Percentiles rank a stretch among this genome's conserved stretches.
Conservation (phyloP, 1,139 yeast genomes). For the Geotrichum aggregatum region DNA sequence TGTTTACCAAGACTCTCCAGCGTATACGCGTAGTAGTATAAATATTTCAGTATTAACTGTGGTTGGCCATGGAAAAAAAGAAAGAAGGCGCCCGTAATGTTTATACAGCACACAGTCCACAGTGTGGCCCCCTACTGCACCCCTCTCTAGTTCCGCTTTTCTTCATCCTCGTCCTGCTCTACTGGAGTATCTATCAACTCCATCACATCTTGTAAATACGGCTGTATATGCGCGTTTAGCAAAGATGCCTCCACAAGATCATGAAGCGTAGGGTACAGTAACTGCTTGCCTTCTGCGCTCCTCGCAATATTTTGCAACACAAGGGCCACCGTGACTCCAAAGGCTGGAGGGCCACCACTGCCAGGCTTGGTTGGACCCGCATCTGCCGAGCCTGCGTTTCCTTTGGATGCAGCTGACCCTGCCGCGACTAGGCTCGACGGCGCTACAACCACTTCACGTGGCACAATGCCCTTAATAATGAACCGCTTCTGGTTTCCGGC, state of each 20-base stretch:
- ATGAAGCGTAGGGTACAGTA: constrained; percentile 29
- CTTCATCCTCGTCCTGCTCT: constrained; percentile 4
- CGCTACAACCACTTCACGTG: constrained; percentile 40
- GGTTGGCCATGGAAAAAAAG: too few species aligned
- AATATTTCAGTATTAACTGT: too few species aligned
- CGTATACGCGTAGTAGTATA: too few species aligned
- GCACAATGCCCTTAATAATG: constrained; percentile 85
- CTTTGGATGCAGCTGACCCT: neutral
- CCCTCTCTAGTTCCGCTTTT: neutral
- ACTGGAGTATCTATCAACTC: constrained; percentile 13
- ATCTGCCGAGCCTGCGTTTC: neutral
- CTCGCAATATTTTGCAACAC: constrained; percentile 41
- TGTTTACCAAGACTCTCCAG: too few species aligned
- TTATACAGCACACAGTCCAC: too few species aligned
- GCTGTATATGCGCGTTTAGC: constrained; percentile 28
- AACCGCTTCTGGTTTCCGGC: constrained; percentile 68
- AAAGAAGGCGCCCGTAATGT: too few species aligned
- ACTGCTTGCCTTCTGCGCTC: constrained; percentile 34
- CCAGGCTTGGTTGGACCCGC: neutral
- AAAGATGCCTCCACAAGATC: constrained; percentile 30
- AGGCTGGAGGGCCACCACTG: constrained; percentile 29
- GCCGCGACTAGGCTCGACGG: neutral
- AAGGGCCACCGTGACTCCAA: constrained; percentile 38
- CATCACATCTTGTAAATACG: constrained; percentile 29
- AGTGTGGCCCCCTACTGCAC: too few species aligned